Evolutionary conservation across 371 early-diverging fungal genomes (phyloP).

Genomic region (Batrachochytrium dendrobatidis): DNA sequence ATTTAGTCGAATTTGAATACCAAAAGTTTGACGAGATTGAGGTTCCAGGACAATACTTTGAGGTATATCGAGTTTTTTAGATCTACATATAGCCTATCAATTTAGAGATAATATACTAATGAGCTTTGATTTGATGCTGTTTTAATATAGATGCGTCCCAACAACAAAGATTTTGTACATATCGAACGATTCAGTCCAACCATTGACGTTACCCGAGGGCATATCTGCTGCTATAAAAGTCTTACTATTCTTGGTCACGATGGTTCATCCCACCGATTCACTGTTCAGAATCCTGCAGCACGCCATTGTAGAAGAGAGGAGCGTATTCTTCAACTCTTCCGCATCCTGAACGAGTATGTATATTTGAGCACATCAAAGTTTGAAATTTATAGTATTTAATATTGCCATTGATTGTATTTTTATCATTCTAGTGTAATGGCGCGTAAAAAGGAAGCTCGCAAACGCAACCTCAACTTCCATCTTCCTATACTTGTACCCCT

Average conservation of each 20-base stretch:
- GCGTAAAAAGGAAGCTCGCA: constrained; percentile 65
- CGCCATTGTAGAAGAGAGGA: constrained; percentile 88
- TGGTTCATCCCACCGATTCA: constrained; percentile 81
- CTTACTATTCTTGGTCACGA: constrained; percentile 87
- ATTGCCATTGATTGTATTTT: neutral
- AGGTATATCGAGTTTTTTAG: constrained; percentile 37
- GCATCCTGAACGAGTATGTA: constrained; percentile 68
- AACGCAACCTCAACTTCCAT: constrained; percentile 80
- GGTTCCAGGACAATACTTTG: constrained; percentile 93
- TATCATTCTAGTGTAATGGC: constrained; percentile 55
- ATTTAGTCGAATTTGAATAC: constrained; percentile 95
- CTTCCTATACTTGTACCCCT: constrained; percentile 85
- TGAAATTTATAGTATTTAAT: neutral
- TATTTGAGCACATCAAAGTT: neutral
- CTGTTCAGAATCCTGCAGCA: constrained; percentile 85
- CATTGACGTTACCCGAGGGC: constrained; percentile 72
- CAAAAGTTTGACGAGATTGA: constrained; percentile 96
- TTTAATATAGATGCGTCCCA: constrained; percentile 53
- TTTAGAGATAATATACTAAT: neutral
- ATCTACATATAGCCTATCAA: constrained; percentile 5
- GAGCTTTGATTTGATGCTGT: neutral
- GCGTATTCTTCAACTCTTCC: constrained; percentile 84
- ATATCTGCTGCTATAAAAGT: constrained; percentile 64
- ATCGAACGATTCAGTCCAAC: constrained; percentile 92
- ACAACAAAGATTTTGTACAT: constrained; percentile 82